Evolutionary conservation across 2,329 filamentous ascomycete species (phyloP).

Genomic region (Beauveria caledonica): DNA sequence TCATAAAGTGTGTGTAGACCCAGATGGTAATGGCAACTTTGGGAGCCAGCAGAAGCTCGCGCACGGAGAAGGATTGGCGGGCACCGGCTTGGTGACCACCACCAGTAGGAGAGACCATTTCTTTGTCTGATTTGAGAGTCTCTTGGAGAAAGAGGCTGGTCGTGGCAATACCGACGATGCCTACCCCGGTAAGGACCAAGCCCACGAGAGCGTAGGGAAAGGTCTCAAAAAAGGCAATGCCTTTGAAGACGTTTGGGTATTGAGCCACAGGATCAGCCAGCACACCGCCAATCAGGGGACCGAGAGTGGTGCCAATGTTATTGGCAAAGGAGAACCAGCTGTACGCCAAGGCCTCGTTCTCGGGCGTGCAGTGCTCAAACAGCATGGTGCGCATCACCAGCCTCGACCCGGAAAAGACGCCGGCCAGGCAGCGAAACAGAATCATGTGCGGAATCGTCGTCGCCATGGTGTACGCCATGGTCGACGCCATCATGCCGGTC

Average conservation of each 20-base stretch:
- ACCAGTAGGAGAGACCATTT: constrained; percentile 17
- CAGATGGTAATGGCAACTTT: constrained; percentile 60
- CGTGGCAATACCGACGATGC: constrained; percentile 42
- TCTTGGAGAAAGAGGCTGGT: constrained; percentile 54
- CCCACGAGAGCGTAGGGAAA: constrained; percentile 50
- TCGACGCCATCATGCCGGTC: constrained; percentile 51
- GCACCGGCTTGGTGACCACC: background rate
- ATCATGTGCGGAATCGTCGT: constrained; percentile 66
- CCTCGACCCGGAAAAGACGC: constrained; percentile 65
- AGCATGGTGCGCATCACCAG: constrained; percentile 73
- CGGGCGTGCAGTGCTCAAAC: constrained; percentile 59
- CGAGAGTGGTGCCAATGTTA: constrained; percentile 67
- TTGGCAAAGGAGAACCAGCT: constrained; percentile 68
- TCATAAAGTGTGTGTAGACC: constrained; percentile 56
- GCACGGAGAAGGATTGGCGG: constrained; percentile 16
- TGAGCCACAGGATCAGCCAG: constrained; percentile 59
- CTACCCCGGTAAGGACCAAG: constrained; percentile 45
- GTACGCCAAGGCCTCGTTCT: constrained; percentile 66
- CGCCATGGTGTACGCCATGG: constrained; percentile 60
- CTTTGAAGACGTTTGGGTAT: constrained; percentile 47
- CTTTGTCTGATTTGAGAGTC: constrained; percentile 34
- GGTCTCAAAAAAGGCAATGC: constrained; percentile 35
- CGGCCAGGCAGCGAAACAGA: constrained; percentile 61
- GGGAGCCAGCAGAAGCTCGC: constrained; percentile 47
- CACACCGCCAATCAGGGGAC: constrained; percentile 61